Evolutionary conservation across 129 eudicot genomes (phyloP), one percentile per base, ranked within the genome.

Genomic region (Helichrysum umbraculigerum): DNA sequence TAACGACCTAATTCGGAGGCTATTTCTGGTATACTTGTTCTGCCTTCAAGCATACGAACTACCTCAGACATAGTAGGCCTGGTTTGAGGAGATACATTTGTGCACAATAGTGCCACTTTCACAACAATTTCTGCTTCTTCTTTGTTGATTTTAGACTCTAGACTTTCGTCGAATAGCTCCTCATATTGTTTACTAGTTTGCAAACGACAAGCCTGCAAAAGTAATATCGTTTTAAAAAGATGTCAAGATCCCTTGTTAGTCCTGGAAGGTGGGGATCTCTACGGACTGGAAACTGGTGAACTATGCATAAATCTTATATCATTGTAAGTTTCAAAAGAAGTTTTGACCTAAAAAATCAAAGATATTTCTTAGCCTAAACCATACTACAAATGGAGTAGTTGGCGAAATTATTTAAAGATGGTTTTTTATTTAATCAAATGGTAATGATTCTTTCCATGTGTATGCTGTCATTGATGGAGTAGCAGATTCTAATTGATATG

Each of bases 61-160:
- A 88, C 93, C 81, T 88, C 85, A 0, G 90, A 75, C 93, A 88
- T 88, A 9, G 79, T 68, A 30, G 93, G 93, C 79, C 93, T 85
- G 6, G 83, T 65, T 6, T 85, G 72, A 1, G 86, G 86, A 68
- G 93, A 81, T 42, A 79, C 86, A 68, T 82, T 84, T 16, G 91
- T 89, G 79, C 91, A 89, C 81, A 84, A 41, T 19, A 89, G 82
- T n/a, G 86, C 86, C 14, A 86, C 61, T 73, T 82, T 89, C 78
- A 86, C 87, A 77, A 84, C 52, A 14, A 72, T 82, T 60, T 79
- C 84, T n/a, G 77, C 83, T 78, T 89, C 91, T 72, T 86, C 81
- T 72, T 74, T 80, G 87, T 77, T 70, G 35, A 81, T 75, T 7
- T 71, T n/a, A 1, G 78, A 62, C 20, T 83, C 89, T 70, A 89